These are phyloP conservation scores for Quercus gilva DNA, from an alignment of 306 rosid genomes.

Conservation along the genomic window DNA sequence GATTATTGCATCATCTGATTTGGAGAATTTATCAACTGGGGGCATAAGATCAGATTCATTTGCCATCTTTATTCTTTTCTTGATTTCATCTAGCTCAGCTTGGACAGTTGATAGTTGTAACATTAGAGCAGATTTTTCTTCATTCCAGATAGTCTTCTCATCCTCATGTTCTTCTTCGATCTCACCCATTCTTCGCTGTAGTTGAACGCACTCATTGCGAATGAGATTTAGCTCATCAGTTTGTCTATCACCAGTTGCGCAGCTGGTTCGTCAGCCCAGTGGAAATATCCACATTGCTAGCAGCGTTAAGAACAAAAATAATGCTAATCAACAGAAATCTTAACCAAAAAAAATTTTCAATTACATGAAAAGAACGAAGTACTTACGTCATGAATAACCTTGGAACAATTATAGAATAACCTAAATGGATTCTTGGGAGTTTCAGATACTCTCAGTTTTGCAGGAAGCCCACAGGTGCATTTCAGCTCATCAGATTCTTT, in stretches of 20 bases:
- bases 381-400: neutral
- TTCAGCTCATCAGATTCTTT: constrained; percentile 5
- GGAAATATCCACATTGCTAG: constrained; percentile 19
- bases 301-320: neutral
- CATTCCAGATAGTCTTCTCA: constrained; percentile 12
- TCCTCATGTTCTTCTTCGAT: neutral
- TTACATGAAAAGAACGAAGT: neutral
- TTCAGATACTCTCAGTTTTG: constrained; percentile 6
- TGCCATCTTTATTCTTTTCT: constrained; percentile 1
- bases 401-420: constrained; percentile 21
- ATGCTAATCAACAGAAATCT: neutral
- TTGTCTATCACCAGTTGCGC: neutral
- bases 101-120: neutral
- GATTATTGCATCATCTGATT: neutral
- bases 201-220: neutral
- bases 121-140: constrained; percentile 12
- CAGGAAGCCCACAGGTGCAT: constrained; percentile 13
- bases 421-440: constrained; percentile 6
- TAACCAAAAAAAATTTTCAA: neutral
- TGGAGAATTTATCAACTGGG: neutral
- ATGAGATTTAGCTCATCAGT: constrained; percentile 12
- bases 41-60: constrained; percentile 23
- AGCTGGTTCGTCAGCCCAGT: constrained; percentile 7
- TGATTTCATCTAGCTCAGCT: constrained; percentile 8
- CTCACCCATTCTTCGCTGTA: neutral